These are phyloP conservation scores for Suhomyces anneliseae DNA, from an alignment of 1,139 yeast species.

Conservation along the genomic window DNA sequence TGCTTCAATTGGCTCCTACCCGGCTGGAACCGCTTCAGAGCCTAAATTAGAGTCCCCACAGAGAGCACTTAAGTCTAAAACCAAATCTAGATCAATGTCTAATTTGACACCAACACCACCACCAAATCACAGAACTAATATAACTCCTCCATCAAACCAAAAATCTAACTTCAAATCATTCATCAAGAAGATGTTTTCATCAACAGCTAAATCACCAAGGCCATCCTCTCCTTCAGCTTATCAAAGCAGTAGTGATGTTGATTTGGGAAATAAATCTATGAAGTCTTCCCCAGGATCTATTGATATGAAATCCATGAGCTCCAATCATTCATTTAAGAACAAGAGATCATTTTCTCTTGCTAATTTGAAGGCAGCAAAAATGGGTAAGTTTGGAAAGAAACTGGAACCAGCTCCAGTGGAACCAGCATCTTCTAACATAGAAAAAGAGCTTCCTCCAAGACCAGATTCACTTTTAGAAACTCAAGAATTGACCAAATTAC, in stretches of 20 bases:
- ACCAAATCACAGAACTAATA: neutral
- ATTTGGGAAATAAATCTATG: conserved; percentile 6
- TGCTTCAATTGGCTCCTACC: conserved; percentile 8
- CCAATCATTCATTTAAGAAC: conserved; percentile 4
- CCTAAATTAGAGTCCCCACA: conserved; percentile 8
- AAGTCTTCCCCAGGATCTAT: conserved; percentile 2
- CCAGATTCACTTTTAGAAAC: conserved; percentile 6
- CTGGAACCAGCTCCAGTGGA: neutral
- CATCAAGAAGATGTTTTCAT: conserved; percentile 9
- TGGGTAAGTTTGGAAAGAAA: conserved; percentile 2
- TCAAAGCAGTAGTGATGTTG: neutral
- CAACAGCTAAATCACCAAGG: conserved; percentile 1
- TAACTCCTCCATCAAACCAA: conserved; percentile 3
- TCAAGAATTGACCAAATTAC: conserved; percentile 20
- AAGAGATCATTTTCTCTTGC: conserved; percentile 18
- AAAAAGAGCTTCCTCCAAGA: neutral
- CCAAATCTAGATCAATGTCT: conserved; percentile 7
- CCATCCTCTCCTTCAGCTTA: neutral
- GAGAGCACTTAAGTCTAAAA: conserved; percentile 5
- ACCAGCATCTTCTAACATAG: neutral
- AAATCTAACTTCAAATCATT: conserved; percentile 12
- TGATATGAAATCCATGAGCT: conserved; percentile 3
- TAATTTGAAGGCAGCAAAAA: conserved; percentile 12
- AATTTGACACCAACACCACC: conserved; percentile 2
- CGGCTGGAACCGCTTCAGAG: conserved; percentile 11